Percentiles rank a stretch among this genome's conserved stretches.
Evolutionary conservation across 257 asterid genomes (phyloP).

Genomic region (Rhazya stricta): DNA sequence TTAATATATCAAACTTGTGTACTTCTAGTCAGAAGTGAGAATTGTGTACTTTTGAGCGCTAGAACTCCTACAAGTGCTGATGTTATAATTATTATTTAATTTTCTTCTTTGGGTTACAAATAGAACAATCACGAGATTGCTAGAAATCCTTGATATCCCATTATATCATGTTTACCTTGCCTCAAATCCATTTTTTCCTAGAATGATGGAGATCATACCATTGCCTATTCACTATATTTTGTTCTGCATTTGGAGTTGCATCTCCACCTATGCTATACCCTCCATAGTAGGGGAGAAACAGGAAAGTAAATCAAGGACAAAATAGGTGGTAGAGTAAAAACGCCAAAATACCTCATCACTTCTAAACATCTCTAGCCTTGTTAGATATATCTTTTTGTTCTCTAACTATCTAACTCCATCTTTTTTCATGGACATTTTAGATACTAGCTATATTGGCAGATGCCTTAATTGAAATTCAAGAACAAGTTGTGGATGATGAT

Average conservation of each 20-base stretch:
- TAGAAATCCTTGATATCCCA: background rate
- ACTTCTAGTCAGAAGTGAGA: background rate
- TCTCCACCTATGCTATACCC: background rate
- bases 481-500: slow-evolving; percentile 59
- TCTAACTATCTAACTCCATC: background rate
- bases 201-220: background rate
- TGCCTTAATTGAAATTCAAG: slow-evolving; percentile 72
- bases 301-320: background rate
- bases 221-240: background rate
- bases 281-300: background rate
- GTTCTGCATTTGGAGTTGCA: slow-evolving; percentile 1
- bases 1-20: background rate
- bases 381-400: background rate
- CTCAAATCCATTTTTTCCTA: background rate
- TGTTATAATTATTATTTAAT: no score
- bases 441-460: slow-evolving; percentile 82
- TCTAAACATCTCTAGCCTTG: background rate
- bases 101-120: background rate
- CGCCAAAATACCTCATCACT: background rate
- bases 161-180: background rate
- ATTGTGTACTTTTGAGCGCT: background rate
- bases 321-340: background rate
- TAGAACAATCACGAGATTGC: background rate
- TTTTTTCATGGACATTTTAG: slow-evolving; percentile 35
- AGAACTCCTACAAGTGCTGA: background rate